A percentile compares a stretch with the other conserved stretches of the same genome.
These are phyloP conservation scores for Cordyceps farinosa DNA, from an alignment of 2,329 filamentous ascomycete genomes.

Conservation along the genomic window DNA sequence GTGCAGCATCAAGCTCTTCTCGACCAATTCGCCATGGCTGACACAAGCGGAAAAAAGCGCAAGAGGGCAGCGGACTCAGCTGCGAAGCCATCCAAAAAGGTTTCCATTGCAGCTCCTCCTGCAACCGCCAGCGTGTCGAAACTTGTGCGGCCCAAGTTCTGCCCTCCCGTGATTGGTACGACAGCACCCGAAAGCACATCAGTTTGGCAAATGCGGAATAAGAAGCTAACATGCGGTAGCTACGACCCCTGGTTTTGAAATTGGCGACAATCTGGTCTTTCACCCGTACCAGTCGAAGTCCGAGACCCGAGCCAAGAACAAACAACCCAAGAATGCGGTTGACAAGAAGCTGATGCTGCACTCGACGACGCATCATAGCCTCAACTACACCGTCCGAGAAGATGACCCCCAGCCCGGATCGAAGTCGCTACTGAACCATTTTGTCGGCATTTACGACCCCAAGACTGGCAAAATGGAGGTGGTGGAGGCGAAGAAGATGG, in stretches of 20 bases:
- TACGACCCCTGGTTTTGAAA: conserved; percentile 34
- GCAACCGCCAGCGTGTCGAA: conserved; percentile 44
- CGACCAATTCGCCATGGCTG: conserved; percentile 33
- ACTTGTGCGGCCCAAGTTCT: conserved; percentile 42
- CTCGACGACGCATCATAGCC: conserved; percentile 51
- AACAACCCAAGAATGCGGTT: conserved; percentile 39
- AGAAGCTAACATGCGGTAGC: conserved; percentile 28
- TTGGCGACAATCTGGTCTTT: conserved; percentile 40
- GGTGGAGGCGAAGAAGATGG: conserved; percentile 62
- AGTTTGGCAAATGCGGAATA: background rate
- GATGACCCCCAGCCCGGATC: conserved; percentile 29
- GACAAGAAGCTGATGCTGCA: conserved; percentile 53
- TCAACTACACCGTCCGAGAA: conserved; percentile 60
- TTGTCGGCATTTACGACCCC: conserved; percentile 62
- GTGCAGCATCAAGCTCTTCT: conserved; percentile 2
- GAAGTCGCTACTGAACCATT: conserved; percentile 53
- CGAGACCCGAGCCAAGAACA: conserved; percentile 32
- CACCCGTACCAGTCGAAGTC: conserved; percentile 45
- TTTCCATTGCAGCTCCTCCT: conserved; percentile 42
- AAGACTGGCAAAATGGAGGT: conserved; percentile 56
- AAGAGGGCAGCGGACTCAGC: conserved; percentile 46
- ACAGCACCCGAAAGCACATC: background rate
- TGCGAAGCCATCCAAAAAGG: conserved; percentile 49
- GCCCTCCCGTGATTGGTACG: conserved; percentile 53
- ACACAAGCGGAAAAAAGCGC: conserved; percentile 47